Evolutionary conservation across 2,329 filamentous ascomycete species (phyloP), one percentile per base, ranked within the genome.

Genomic region (Keithomyces neogunnii): DNA sequence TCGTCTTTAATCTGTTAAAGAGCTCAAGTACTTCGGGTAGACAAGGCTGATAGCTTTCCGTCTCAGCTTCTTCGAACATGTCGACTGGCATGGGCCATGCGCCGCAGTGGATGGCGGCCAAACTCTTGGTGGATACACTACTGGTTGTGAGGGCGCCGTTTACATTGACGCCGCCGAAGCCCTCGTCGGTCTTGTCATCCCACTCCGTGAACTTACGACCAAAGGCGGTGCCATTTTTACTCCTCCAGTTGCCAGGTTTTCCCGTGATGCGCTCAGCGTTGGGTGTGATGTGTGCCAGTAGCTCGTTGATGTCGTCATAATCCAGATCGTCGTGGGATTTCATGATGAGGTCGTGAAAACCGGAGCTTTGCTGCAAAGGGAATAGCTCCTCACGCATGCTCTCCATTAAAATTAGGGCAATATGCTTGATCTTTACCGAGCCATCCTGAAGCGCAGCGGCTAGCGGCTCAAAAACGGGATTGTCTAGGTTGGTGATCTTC

Each of bases 361-460:
- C 4, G 64, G 66, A 3, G 64, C 62, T 52, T 67, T 69, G 44
- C 69, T 69, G 40, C 11, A 74, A 58, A 0, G 72, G 72, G 29
- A 73, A 74, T 2, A 74, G 63, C 46, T 74, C 72, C 5, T 68
- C 66, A n/a, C 72, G 66, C 1, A 70, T 72, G 42, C 71, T 73
- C 51, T 74, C 72, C 4, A 74, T 61, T 38, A 72, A 63, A 1
- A 74, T 54, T 19, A 73, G 52, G 3, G 73, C 55, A 3, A 74
- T 60, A 48, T 74, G 72, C 51, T 69, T 68, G 48, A 74, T 68
- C 3, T 51, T 52, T n/a, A 69, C 60, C 7, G 66, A 64, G 6
- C 68, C 58, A 0, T 62, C 58, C 9, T 58, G 19, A 4, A 69
- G 44, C 26, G 57, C 58, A 2, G 53, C 55, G 1, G 56, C 58